phyloP scores from a whole-genome alignment of 176 grass and related monocot genomes.

The Ampelocalamus luodianensis region DNA sequence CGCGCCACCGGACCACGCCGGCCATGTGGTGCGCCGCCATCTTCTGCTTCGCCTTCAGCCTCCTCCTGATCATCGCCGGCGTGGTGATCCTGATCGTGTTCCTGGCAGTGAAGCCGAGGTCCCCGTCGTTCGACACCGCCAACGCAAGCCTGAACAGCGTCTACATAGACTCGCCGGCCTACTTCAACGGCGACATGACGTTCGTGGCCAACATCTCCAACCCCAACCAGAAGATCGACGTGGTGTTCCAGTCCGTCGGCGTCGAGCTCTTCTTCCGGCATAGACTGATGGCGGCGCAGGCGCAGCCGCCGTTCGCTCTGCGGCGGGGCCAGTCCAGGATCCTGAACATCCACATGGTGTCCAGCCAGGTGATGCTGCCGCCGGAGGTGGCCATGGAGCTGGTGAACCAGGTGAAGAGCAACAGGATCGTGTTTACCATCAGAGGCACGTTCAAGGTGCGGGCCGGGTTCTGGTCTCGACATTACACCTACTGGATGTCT shows the following conservation, averaged over 20 bases:
- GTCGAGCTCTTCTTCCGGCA: slow-evolving; percentile 76
- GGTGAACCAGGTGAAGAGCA: slow-evolving; percentile 72
- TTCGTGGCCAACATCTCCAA: slow-evolving; percentile 88
- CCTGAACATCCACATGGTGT: slow-evolving; percentile 71
- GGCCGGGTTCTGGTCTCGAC: slow-evolving; percentile 65
- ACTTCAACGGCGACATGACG: slow-evolving; percentile 77
- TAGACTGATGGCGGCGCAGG: slow-evolving; percentile 66
- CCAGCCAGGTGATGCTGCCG: slow-evolving; percentile 77
- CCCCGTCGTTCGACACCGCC: slow-evolving; percentile 63
- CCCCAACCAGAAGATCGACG: slow-evolving; percentile 74
- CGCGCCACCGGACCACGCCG: slow-evolving; percentile 54
- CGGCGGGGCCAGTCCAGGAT: slow-evolving; percentile 55
- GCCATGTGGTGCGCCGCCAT: slow-evolving; percentile 81
- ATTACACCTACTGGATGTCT: slow-evolving; percentile 71
- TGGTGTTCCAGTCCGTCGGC: slow-evolving; percentile 60
- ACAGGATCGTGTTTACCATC: slow-evolving; percentile 72
- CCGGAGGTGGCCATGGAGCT: slow-evolving; percentile 64
- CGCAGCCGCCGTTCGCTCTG: slow-evolving; percentile 69
- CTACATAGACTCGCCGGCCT: slow-evolving; percentile 68
- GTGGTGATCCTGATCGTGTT: slow-evolving; percentile 67
- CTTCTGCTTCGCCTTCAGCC: slow-evolving; percentile 79
- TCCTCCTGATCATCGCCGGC: slow-evolving; percentile 77
- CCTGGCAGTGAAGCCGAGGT: slow-evolving; percentile 67
- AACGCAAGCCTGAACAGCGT: slow-evolving; percentile 74
- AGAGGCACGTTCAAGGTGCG: slow-evolving; percentile 72